Evolutionary conservation across 2,329 filamentous ascomycete species (phyloP).

Genomic region (Penicillium sp.): DNA sequence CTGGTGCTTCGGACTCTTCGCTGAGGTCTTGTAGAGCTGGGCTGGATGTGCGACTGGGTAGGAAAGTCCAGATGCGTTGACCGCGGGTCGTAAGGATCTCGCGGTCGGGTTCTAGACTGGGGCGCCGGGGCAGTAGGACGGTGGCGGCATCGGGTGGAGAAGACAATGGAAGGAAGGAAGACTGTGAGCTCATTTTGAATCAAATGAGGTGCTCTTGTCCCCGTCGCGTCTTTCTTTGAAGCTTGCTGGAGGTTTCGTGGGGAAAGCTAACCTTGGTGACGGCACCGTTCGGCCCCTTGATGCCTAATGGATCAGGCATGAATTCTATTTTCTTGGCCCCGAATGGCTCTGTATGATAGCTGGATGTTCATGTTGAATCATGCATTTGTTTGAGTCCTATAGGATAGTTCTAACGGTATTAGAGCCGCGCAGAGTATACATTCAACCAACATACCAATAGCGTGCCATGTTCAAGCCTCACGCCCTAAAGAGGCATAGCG

Average conservation of each 20-base stretch:
- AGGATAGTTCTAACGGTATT: neutral
- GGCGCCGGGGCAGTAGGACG: conserved; percentile 23
- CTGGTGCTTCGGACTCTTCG: conserved; percentile 6
- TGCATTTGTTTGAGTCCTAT: neutral
- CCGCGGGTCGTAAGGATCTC: conserved; percentile 41
- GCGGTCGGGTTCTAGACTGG: conserved; percentile 36
- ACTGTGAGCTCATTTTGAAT: conserved; percentile 12
- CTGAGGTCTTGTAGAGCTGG: conserved; percentile 18
- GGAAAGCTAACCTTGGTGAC: neutral
- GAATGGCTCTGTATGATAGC: neutral
- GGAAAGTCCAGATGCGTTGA: conserved; percentile 36
- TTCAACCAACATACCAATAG: neutral
- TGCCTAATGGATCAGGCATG: neutral
- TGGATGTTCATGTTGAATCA: too few relatives aligned
- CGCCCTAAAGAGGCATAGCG: neutral
- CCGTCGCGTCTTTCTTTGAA: neutral
- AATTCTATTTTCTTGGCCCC: neutral
- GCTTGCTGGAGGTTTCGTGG: neutral
- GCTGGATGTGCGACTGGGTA: conserved; percentile 30
- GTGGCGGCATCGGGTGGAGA: conserved; percentile 12
- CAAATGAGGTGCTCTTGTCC: neutral
- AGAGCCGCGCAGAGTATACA: neutral
- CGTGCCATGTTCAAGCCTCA: neutral
- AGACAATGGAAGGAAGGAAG: conserved; percentile 16
- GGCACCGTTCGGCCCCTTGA: neutral